Evolutionary conservation across 1,139 yeast genomes (phyloP).

Genomic region (Kodamaea arcana): DNA sequence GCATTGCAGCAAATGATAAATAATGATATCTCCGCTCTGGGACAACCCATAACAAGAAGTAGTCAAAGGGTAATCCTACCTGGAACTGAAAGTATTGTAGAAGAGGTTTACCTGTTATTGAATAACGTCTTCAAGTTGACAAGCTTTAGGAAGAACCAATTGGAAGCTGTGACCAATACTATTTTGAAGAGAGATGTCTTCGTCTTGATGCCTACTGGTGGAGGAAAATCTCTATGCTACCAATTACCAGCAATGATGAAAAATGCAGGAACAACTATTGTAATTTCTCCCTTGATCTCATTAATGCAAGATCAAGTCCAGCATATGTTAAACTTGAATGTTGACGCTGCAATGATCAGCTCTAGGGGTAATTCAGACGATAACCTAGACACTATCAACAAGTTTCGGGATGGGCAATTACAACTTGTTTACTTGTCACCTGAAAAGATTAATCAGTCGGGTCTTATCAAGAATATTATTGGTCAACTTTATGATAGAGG

Average conservation of each 20-base stretch:
- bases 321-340: constrained; percentile 61
- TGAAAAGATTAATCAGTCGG: constrained; percentile 85
- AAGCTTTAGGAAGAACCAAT: constrained; percentile 77
- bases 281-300: constrained; percentile 90
- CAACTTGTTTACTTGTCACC: constrained; percentile 89
- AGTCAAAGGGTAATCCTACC: constrained; percentile 15
- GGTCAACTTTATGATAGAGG: constrained; percentile 50
- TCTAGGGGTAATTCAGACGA: constrained; percentile 68
- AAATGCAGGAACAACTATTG: constrained; percentile 88
- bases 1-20: constrained; percentile 24
- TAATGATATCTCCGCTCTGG: constrained; percentile 10
- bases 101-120: constrained; percentile 60
- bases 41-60: constrained; percentile 4
- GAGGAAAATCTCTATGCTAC: constrained; percentile 95
- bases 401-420: constrained; percentile 61
- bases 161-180: constrained; percentile 82
- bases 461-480: constrained; percentile 64
- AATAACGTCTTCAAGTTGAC: constrained; percentile 57
- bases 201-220: constrained; percentile 98
- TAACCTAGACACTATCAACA: constrained; percentile 57
- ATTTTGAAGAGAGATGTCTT: constrained; percentile 81
- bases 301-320: constrained; percentile 97
- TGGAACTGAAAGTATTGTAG: constrained; percentile 34
- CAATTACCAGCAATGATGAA: constrained; percentile 87
- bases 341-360: constrained; percentile 85